Evolutionary conservation across 768 basidiomycete species (phyloP).

Genomic region (Lactarius psammicola): DNA sequence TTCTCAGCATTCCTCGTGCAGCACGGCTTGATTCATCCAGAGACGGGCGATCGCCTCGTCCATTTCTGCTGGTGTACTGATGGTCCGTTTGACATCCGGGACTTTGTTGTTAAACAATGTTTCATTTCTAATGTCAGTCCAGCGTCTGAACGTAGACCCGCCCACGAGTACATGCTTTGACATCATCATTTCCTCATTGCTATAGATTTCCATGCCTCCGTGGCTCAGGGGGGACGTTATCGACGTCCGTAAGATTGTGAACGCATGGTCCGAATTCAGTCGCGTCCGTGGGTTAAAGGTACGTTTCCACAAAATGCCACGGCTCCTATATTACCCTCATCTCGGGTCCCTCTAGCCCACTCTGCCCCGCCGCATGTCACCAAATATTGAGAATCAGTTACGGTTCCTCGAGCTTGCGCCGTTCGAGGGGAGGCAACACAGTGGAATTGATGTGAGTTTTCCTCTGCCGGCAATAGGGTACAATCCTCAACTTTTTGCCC

Average conservation of each 20-base stretch:
- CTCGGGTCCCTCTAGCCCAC: constrained; percentile 20
- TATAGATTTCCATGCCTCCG: constrained; percentile 60
- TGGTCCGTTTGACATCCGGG: constrained; percentile 78
- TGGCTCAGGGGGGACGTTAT: constrained; percentile 76
- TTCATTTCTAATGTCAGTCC: constrained; percentile 74
- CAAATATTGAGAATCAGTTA: constrained; percentile 78
- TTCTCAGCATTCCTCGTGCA: constrained; percentile 68
- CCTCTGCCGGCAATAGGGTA: not conserved
- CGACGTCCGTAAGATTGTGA: constrained; percentile 66
- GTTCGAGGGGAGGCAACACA: constrained; percentile 84
- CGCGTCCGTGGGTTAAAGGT: constrained; percentile 14
- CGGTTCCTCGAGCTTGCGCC: constrained; percentile 63
- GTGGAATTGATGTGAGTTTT: constrained; percentile 85
- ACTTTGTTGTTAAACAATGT: constrained; percentile 87
- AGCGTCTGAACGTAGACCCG: constrained; percentile 32
- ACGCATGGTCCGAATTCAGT: constrained; percentile 39
- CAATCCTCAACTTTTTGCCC: not conserved
- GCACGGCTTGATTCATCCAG: constrained; percentile 65
- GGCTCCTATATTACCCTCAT: constrained; percentile 4
- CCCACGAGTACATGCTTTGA: constrained; percentile 19
- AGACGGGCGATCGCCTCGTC: constrained; percentile 52
- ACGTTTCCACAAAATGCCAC: constrained; percentile 1
- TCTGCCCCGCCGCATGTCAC: constrained; percentile 35
- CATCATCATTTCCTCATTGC: constrained; percentile 14
- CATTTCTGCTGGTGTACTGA: constrained; percentile 84